A percentile compares a stretch with the other conserved stretches of the same genome.
phyloP scores from a whole-genome alignment of 2,329 filamentous ascomycete species.

The Clonostachys chloroleuca region DNA sequence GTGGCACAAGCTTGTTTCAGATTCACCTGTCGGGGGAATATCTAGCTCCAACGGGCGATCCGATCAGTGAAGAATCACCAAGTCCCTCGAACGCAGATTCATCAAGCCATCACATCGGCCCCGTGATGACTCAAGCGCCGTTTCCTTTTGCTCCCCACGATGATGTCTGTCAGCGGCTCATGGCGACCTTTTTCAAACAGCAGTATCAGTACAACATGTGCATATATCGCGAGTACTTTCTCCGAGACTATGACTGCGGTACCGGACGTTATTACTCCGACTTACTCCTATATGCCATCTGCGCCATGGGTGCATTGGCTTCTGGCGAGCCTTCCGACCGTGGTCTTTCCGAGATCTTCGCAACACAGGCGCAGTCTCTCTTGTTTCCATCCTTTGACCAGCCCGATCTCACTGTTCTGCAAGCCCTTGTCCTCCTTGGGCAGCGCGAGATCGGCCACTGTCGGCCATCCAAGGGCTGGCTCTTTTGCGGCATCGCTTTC shows the following conservation, averaged over 20 bases:
- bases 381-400: constrained; percentile 36
- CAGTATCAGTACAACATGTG: constrained; percentile 45
- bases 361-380: constrained; percentile 36
- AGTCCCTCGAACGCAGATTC: not conserved
- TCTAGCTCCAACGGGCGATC: not conserved
- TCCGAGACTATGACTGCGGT: constrained; percentile 41
- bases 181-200: constrained; percentile 41
- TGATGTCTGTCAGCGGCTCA: constrained; percentile 34
- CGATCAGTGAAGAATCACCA: not conserved
- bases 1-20: constrained; percentile 41
- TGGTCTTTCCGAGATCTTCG: constrained; percentile 34
- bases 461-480: constrained; percentile 43
- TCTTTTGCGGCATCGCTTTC: constrained; percentile 48
- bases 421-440: constrained; percentile 37
- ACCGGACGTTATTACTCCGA: constrained; percentile 44
- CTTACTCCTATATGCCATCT: constrained; percentile 41
- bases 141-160: constrained; percentile 36
- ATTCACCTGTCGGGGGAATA: constrained; percentile 19
- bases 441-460: constrained; percentile 42
- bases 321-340: constrained; percentile 25
- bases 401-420: constrained; percentile 40
- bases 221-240: constrained; percentile 44
- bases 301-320: constrained; percentile 42
- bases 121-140: not conserved
- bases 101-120: not conserved